Evolutionary conservation across 164 flowering plant genomes (phyloP).

Genomic region (Nelumbo lutea): DNA sequence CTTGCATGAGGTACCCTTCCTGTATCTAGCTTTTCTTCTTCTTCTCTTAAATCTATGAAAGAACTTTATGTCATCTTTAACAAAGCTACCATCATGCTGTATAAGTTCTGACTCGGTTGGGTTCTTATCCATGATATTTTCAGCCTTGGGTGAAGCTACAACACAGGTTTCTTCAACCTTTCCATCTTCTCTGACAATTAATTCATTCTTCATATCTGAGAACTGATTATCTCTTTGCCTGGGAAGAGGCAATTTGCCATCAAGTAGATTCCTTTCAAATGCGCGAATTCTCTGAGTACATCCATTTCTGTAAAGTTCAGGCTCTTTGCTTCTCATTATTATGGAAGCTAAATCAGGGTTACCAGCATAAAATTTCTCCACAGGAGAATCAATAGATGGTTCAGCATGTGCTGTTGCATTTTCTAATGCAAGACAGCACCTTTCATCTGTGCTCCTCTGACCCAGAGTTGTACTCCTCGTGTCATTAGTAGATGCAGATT

Average conservation of each 20-base stretch:
- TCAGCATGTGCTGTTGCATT: constrained; percentile 9
- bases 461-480: constrained; percentile 14
- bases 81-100: constrained; percentile 14
- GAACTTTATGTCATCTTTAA: constrained; percentile 17
- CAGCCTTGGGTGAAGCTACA: constrained; percentile 14
- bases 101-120: constrained; percentile 9
- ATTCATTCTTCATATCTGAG: constrained; percentile 20
- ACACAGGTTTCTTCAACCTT: constrained; percentile 14
- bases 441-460: constrained; percentile 17
- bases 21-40: constrained; percentile 24
- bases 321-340: constrained; percentile 55
- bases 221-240: constrained; percentile 21
- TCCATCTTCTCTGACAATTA: constrained; percentile 20
- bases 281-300: constrained; percentile 80
- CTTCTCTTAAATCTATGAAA: constrained; percentile 23
- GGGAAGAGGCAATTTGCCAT: constrained; percentile 33
- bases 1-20: constrained; percentile 9
- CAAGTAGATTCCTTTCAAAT: constrained; percentile 39
- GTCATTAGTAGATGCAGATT: constrained; percentile 17
- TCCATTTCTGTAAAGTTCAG: constrained; percentile 58
- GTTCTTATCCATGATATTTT: constrained; percentile 13
- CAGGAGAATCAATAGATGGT: constrained; percentile 13
- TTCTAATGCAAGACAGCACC: constrained; percentile 9
- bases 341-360: constrained; percentile 56
- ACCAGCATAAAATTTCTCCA: constrained; percentile 20